Evolutionary conservation across 208 protist genomes (phyloP), one percentile per base, ranked within the genome.

Genomic region (Trypanosoma cruzi): DNA sequence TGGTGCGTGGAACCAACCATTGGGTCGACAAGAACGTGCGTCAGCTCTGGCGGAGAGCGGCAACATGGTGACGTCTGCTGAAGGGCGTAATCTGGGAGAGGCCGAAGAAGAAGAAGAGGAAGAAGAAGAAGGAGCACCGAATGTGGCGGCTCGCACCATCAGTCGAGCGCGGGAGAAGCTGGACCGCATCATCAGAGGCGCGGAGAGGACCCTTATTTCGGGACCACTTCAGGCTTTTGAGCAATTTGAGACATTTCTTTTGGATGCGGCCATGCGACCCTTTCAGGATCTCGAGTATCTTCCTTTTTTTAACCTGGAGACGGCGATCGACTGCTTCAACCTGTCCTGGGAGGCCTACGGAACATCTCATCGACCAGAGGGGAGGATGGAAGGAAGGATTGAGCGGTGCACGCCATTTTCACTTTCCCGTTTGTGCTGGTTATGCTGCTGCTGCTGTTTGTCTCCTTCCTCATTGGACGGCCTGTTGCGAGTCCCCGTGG

Each of bases 221-320:
- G 53, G 76, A 50, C 89, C 89, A 29, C 71, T 75, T 37, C 64
- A 81, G 10, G 69, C 77, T 5, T 56, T 90, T 31, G 81, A 85
- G 54, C 70, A 72, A 3, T 32, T 81, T 16, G 85, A 95, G 73
- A 80, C 63, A 29, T 57, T 76, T 16, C 29, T 91, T 40, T 63
- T 92, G 5, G 80, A 95, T 46, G 79, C 80, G 13, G 81, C 75
- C 28, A 77, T 79, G 42, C 72, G 82, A 20, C 75, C 77, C 13
- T 90, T 93, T 60, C 77, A 85, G 36, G 37, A 70, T 2, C 44
- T 68, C n/a, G 64, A 80, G 32, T 93, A 92, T 69, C 66, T 92
- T 32, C 89, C 89, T 6, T 94, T 96, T 64, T 96, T 96, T 70
- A 95, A 91, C 62, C 71, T 96, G 1, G 90, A 97, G 71, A 94